phyloP scores from a whole-genome alignment of 495 filamentous ascomycete species.

The Rhypophila decipiens region DNA sequence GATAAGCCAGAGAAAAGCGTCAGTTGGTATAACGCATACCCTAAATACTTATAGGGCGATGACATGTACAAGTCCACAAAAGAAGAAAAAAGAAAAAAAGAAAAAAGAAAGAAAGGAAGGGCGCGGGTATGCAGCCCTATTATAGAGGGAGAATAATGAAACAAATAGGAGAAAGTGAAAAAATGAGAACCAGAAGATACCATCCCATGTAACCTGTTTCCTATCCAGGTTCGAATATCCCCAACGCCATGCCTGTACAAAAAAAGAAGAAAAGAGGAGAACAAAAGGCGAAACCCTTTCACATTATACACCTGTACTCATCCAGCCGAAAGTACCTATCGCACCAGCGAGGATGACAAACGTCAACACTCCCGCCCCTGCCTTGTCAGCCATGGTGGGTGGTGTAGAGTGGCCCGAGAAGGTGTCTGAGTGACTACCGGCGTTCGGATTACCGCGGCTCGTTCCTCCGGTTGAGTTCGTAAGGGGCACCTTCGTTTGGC shows the following conservation, averaged over 20 bases:
- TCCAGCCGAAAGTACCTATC: conserved; percentile 40
- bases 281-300: too few species aligned
- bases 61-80: too few species aligned
- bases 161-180: not conserved
- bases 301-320: conserved; percentile 34
- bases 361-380: conserved; percentile 61
- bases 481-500: conserved; percentile 37
- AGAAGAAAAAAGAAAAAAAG: too few species aligned
- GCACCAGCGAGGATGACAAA: conserved; percentile 33
- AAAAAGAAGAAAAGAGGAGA: not conserved
- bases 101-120: too few species aligned
- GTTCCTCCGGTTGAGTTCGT: conserved; percentile 58
- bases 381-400: conserved; percentile 55
- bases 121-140: too few species aligned
- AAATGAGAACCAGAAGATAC: not conserved
- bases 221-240: not conserved
- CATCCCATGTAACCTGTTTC: not conserved
- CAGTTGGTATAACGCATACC: too few species aligned
- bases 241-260: not conserved
- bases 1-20: too few species aligned
- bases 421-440: conserved; percentile 37
- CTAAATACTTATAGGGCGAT: too few species aligned
- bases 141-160: too few species aligned
- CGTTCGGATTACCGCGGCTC: conserved; percentile 55
- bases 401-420: conserved; percentile 12